Conservation (phyloP, 2,329 filamentous ascomycete genomes). For the Neonectria sp. region DNA sequence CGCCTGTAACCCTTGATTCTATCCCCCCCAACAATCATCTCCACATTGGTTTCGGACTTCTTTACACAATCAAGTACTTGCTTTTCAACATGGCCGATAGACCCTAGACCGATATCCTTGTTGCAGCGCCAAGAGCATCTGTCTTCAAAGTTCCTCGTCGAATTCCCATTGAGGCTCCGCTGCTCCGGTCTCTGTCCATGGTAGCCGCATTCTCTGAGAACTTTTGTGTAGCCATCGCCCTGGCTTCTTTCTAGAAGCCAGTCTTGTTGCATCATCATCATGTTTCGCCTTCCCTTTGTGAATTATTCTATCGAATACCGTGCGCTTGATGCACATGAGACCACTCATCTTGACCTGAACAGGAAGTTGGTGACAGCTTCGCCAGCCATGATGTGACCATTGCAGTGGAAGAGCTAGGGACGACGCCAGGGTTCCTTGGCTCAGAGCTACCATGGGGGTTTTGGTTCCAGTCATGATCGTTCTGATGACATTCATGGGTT, state of each 20-base stretch:
- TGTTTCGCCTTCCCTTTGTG: conserved; percentile 45
- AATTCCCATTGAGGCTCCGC: conserved; percentile 25
- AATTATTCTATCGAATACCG: conserved; percentile 29
- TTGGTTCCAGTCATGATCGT: background rate
- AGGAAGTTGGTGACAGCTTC: conserved; percentile 43
- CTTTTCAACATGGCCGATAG: background rate
- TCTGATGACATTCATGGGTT: conserved; percentile 13
- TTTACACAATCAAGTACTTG: background rate
- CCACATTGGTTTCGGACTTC: background rate
- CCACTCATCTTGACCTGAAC: conserved; percentile 32
- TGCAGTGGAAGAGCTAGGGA: conserved; percentile 13
- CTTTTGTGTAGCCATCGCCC: conserved; percentile 39
- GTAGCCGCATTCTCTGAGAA: conserved; percentile 36
- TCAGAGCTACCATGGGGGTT: conserved; percentile 6
- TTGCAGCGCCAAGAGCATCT: conserved; percentile 33
- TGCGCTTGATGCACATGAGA: conserved; percentile 24
- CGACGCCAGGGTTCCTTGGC: conserved; percentile 19
- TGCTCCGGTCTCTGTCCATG: conserved; percentile 15
- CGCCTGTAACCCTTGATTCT: background rate
- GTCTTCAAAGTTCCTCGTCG: conserved; percentile 26
- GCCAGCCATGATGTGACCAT: conserved; percentile 30
- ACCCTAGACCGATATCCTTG: conserved; percentile 18
- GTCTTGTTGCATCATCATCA: conserved; percentile 23
- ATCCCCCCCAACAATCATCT: background rate
- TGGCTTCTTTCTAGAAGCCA: conserved; percentile 19